Evolutionary conservation across 805 yeast species (phyloP), one percentile per base, ranked within the genome.

Genomic region (Lipomyces lipofer): DNA sequence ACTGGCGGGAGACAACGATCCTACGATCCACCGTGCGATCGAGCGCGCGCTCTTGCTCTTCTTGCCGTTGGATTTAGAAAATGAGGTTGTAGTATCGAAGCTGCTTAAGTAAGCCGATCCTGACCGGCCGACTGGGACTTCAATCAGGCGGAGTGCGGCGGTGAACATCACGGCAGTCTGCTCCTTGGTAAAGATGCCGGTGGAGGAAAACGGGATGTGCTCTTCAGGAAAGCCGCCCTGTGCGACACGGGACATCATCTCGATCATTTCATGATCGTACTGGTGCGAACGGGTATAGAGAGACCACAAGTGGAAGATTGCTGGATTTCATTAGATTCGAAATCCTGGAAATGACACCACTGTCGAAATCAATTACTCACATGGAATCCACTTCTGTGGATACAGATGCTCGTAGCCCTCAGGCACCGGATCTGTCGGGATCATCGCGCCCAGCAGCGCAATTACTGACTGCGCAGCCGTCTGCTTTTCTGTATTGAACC

Each of bases 241-340:
- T 13, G 88, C 76, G 7, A 85, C 71, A 25, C 80, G 76, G 4
- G 92, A 86, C 54, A 88, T 68, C 15, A 87, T 71, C 13, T 84
- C 81, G 9, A 88, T 75, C 52, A 88, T 62, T 60, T 83, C 85
- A 7, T 83, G 74, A 61, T 88, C 96, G 30, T 81, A 66, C 71
- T 15, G 80, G 75, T 36, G 76, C 66, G 60, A 75, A 68, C 54
- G 75, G 70, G 62, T 78, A 70, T 39, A 81, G 69, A 56, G 82
- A 74, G 79, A 66, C 96, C 96, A 89, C 42, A 87, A 70, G 56
- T 86, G 82, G 61, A 88, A 87, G 6, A 88, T 66, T 1, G 88
- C 62, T 58, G 35, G 28, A 32, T 12, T 19, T 17, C n/a, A 17
- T 48, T 7, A 25, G 10, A 21, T 70, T 66, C 48, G 67, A 71